Conservation (phyloP, 176 grass and related monocot species). For the maize (Zea mays) region Zm-B73-REFERENCE-NAM-5.0 NC_050103.1:25668501-25669000, state of each 20-base stretch:
- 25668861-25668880: conserved; percentile 16
- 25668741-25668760: conserved; percentile 50
- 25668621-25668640: conserved; percentile 62
- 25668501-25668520: conserved; percentile 79
- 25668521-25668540: conserved; percentile 85
- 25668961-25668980: no score
- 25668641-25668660: conserved; percentile 49
- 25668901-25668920: no score
- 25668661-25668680: conserved; percentile 65
- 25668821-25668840: conserved; percentile 1
- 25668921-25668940: no score
- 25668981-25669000: no score
- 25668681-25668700: conserved; percentile 87
- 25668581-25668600: conserved; percentile 67
- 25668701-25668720: conserved; percentile 73
- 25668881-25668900: background rate
- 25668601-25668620: conserved; percentile 80
- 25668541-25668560: conserved; percentile 53
- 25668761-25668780: no score
- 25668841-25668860: conserved; percentile 14
- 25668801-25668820: background rate
- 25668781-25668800: conserved; percentile 1
- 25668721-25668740: conserved; percentile 74
- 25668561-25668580: conserved; percentile 59
- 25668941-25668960: no score